Evolutionary conservation across 108 stramenopile species (phyloP), one percentile per base, ranked within the genome.

Genomic region (Cylindrotheca fusiformis): DNA sequence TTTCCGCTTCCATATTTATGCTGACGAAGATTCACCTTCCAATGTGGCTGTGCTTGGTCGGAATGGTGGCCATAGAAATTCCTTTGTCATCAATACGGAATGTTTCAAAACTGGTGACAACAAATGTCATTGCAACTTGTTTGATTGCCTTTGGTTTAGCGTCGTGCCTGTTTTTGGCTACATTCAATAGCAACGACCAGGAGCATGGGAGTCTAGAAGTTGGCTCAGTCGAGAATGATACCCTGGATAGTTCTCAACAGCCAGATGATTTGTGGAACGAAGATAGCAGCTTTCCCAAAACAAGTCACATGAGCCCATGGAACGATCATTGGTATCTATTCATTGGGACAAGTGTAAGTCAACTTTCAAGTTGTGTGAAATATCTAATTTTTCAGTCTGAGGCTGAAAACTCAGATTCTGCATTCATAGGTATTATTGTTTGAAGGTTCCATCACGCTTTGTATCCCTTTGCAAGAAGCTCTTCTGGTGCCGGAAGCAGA

Each of bases 391-490:
- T 41, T 41, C 36, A 41, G 6, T 41, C 36, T 41, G 36, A 6
- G 6, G 10, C 6, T 31, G 1, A 22, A 8, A 23, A 14, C 18
- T 3, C 28, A 31, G 3, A 31, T 24, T 30, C 10, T 31, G 5
- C 2, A 22, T 1, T 22, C 26, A 36, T 28, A 47, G 60, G 60
- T 67, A 2, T 58, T 80, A 47, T 45, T 80, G 48, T 80, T 80
- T 53, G 83, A 84, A 61, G 83, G 78, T 32, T 77, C 79, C 27
- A 80, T 80, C 32, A 80, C 83, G 18, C 77, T 84, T 10, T 52
- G 80, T 32, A 60, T 84, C 1, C 83, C 82, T 18, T 73, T 79
- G 41, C 78, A 79, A 51, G 75, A 77, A 54, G 82, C 79, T 17
- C 75, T 82, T 4, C 49, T 56, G 4, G 31, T 49, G 27, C 52